Base-by-base conservation (phyloP, 2,329 filamentous ascomycete genomes). In the Teratosphaeria viscida region DNA sequence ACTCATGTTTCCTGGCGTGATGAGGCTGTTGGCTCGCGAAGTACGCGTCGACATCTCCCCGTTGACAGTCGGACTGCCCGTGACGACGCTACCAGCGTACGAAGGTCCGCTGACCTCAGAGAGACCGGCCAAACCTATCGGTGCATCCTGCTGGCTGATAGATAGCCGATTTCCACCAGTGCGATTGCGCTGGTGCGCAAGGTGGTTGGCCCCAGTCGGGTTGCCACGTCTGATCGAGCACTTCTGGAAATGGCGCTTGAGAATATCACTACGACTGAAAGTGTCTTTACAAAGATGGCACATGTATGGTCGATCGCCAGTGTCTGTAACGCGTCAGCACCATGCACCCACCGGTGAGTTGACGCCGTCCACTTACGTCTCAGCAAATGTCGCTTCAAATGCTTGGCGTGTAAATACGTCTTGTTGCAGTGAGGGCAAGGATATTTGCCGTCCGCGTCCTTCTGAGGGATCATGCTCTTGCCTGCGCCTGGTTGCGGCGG, bases 161-260 rank as follows among this genome's bases (percentile, higher is more conserved):
- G 72, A 73, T 56, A 73, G 62, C 23, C 72, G 62, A 52, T 71
- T 72, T 57, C 59, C 64, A 47, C 63, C 83, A 81, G 68, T 84
- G 82, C 78, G 69, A 75, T 72, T 73, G 49, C 70, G 69, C 62
- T 73, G 71, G 55, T 96, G 91, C 67, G 92, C 95, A 75, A 99
- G 77, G 78, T 99, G 94, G 71, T 89, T 96, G 64, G 90, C 90
- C 68, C 92, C 92, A 16, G 91, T 96, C 58, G 94, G 92, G 77
- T 97, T 97, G 60, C 94, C 94, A 72, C 94, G 87, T 70, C 94
- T 87, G 65, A 96, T 90, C 47, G 94, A 96, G 79, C 94, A 99
- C 80, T 99, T 99, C 76, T 96, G 92, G 78, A 97, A 99, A 78
- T 99, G 94, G 65, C 94, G 90, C 81, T 99, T 99, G 70, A 99